phyloP scores from a whole-genome alignment of 1,284 basidiomycete genomes.

The Pholiota adiposa region DNA sequence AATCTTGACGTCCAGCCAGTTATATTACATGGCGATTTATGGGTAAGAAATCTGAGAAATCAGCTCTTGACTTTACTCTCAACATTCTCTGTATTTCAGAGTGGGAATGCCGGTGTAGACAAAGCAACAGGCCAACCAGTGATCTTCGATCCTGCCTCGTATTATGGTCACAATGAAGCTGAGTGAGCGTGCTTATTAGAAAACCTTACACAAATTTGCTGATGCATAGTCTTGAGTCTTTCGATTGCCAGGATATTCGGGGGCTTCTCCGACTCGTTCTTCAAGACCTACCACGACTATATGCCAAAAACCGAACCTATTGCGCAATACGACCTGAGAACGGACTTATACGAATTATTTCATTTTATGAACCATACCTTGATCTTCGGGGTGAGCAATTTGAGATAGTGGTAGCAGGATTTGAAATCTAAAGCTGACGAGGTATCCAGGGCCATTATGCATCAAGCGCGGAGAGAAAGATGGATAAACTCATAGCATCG shows the following conservation, averaged over 20 bases:
- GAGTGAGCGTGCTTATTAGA: constrained; percentile 55
- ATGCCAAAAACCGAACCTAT: constrained; percentile 72
- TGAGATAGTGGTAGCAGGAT: neutral
- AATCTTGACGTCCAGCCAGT: constrained; percentile 70
- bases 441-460: constrained; percentile 58
- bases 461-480: constrained; percentile 55
- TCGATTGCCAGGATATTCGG: constrained; percentile 87
- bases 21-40: constrained; percentile 86
- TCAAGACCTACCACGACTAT: constrained; percentile 71
- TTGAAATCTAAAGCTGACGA: neutral
- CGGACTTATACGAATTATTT: constrained; percentile 81
- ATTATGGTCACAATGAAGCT: constrained; percentile 86
- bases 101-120: constrained; percentile 74
- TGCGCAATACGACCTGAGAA: constrained; percentile 71
- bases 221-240: constrained; percentile 49
- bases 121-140: constrained; percentile 59
- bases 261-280: constrained; percentile 76
- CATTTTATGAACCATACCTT: constrained; percentile 88
- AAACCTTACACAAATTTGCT: neutral
- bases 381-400: constrained; percentile 65
- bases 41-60: constrained; percentile 51
- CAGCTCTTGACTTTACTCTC: neutral
- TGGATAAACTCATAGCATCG: constrained; percentile 51
- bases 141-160: constrained; percentile 84
- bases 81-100: constrained; percentile 42